These are phyloP conservation scores for Penicillium desertorum DNA, from an alignment of 495 filamentous ascomycete species.

Conservation along the genomic window DNA sequence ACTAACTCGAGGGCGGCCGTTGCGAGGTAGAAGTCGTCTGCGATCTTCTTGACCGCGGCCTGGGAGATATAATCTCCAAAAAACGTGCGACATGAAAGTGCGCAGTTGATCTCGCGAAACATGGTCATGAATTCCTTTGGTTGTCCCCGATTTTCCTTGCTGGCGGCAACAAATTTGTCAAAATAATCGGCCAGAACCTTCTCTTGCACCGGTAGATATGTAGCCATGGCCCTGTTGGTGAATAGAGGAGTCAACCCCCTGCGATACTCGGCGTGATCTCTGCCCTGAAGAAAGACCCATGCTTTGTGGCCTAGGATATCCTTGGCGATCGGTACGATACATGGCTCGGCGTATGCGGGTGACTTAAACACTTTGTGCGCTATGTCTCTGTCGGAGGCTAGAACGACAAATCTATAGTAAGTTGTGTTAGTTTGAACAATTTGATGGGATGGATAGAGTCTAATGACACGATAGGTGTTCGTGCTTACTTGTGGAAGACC, in stretches of 20 bases:
- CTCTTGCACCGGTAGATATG: conserved; percentile 86
- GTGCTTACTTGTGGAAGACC: conserved; percentile 87
- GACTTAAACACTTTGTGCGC: conserved; percentile 94
- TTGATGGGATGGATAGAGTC: not conserved
- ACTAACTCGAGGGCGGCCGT: conserved; percentile 92
- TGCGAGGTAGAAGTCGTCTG: conserved; percentile 90
- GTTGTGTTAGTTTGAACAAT: not conserved
- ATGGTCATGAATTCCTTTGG: conserved; percentile 76
- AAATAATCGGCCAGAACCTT: conserved; percentile 82
- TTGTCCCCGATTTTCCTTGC: conserved; percentile 57
- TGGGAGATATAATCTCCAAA: conserved; percentile 45
- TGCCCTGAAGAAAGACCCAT: conserved; percentile 94
- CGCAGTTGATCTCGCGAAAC: conserved; percentile 91
- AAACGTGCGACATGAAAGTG: conserved; percentile 71
- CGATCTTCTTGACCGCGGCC: conserved; percentile 80
- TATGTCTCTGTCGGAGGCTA: conserved; percentile 88
- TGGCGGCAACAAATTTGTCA: conserved; percentile 65
- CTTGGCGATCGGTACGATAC: conserved; percentile 85
- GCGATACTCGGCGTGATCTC: conserved; percentile 85
- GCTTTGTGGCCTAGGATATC: conserved; percentile 83
- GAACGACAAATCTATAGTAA: conserved; percentile 77
- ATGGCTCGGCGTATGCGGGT: conserved; percentile 82
- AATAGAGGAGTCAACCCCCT: conserved; percentile 89
- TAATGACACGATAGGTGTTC: not conserved
- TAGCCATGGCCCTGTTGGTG: conserved; percentile 79